Evolutionary conservation across 192 early-diverging fungal genomes (phyloP), one percentile per base, ranked within the genome.

Genomic region (Piromyces finnis): DNA sequence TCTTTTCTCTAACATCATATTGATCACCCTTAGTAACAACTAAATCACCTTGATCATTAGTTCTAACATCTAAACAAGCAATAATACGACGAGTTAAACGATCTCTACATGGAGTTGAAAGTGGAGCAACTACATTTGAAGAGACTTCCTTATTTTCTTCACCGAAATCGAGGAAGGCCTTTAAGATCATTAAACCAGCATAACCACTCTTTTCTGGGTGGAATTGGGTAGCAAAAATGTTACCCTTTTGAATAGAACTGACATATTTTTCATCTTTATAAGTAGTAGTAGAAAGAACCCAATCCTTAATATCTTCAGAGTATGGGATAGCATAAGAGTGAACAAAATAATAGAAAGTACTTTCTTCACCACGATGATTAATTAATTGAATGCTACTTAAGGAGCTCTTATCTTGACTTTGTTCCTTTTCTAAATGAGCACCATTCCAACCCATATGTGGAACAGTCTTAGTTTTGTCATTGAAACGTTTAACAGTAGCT

Each of bases 1-100:
- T 83, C 12, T 86, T 84, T 82, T 98, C 97, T 18, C 97, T 90
- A 2, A 99, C 97, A 83, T 98, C 98, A 88, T 99, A 98, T 83
- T 98, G 96, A 85, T 99, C 97, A 30, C 98, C 98, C 85, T 99
- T 99, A 28, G 98, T 99, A 2, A 99, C 98, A 12, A 99, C 98
- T 32, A 99, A 85, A 85, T 99, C 97, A 32, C 98, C 98, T 77
- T 88, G 85, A 85, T 99, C 98, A 85, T 99, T 99, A 30, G 95
- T 89, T 28, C 98, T 92, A 12, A 99, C 96, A 81, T 99, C 97
- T 78, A 98, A 87, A 82, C 97, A 99, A 28, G 97, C 97, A 82
- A 99, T 96, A 77, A 99, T 94, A 36, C 97, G 93, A 82, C 92
- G 92, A 14, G 93, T 94, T 32, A 98, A 89, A 12, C 82, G 79